Percentiles rank a stretch among this genome's conserved stretches.
Conservation (phyloP, 2,329 filamentous ascomycete genomes). For the Paecilomyces sp. region DNA sequence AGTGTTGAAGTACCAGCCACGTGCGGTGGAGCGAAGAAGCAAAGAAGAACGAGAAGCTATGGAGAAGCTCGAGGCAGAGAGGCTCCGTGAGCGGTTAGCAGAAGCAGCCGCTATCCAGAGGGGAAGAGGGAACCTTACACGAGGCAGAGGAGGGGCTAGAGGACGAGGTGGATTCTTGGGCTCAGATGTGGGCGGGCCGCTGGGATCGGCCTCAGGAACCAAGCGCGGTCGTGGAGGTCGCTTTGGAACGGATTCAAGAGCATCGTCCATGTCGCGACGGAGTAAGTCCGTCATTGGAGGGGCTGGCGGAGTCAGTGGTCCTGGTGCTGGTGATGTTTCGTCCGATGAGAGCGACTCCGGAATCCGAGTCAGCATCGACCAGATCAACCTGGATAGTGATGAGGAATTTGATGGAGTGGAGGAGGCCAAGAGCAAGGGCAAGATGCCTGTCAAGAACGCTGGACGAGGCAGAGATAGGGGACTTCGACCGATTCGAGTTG, state of each 20-base stretch:
- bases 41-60: constrained; percentile 40
- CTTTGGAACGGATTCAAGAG: constrained; percentile 16
- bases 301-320: constrained; percentile 4
- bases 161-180: constrained; percentile 22
- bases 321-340: constrained; percentile 20
- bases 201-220: constrained; percentile 19
- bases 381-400: constrained; percentile 50
- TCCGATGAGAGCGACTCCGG: constrained; percentile 41
- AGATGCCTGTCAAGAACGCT: constrained; percentile 18
- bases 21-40: constrained; percentile 32
- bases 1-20: constrained; percentile 37
- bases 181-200: constrained; percentile 19
- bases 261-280: constrained; percentile 20
- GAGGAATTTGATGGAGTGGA: constrained; percentile 35
- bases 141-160: constrained; percentile 22
- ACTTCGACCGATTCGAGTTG: constrained; percentile 48
- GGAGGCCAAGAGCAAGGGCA: constrained; percentile 23
- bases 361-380: constrained; percentile 49
- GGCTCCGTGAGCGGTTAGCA: constrained; percentile 29
- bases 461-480: constrained; percentile 19
- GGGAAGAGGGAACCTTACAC: constrained; percentile 21
- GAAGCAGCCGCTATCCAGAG: constrained; percentile 34
- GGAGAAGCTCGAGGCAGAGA: constrained; percentile 35
- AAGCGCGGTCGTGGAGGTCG: constrained; percentile 16
- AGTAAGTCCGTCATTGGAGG: constrained; percentile 21